Evolutionary conservation across 805 yeast genomes (phyloP), one percentile per base, ranked within the genome.

Genomic region (Ogataea siamensis): DNA sequence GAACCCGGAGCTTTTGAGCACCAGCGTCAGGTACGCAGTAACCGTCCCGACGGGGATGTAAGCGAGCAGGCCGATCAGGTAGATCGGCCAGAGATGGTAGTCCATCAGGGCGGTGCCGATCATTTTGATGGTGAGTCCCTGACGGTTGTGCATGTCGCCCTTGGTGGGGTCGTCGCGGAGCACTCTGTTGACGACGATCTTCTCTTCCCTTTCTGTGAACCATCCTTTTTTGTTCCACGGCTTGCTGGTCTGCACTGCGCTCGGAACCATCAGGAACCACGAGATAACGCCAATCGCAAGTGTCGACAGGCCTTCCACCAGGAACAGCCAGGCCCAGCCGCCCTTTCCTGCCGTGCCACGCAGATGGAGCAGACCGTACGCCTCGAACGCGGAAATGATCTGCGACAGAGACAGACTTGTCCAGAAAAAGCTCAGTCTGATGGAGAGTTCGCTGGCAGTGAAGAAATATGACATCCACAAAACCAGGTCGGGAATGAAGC

Each of bases 311-410:
- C 88, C 87, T 53, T 80, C 86, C 37, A 83, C 67, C 13, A 82
- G 52, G 46, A 82, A 82, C 15, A 82, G 62, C 78, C 81, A 82
- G 37, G 73, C 66, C 87, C 87, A 82, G 16, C 83, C 82, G 7
- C 59, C 60, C 53, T 64, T 58, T 4, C 76, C 70, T 11, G 47
- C 43, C 2, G 50, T 42, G 12, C 76, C 78, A 21, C 74, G 61
- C 58, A 80, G 61, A 39, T 67, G 67, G 34, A 78, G 63, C 26
- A 80, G 57, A 2, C 78, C 87, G 45, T 67, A 74, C 0, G 78
- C 64, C 27, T 55, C 28, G 15, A 78, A 53, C 3, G 78, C 67
- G 14, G 78, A 59, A 15, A 58, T 28, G 19, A 74, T 70, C 30
- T 62, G 64, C 1, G 80, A 71, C 16, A 69, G 40, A 1, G 80